Percentiles rank a stretch among this genome's conserved stretches.
Conservation (phyloP, 2,329 filamentous ascomycete genomes). For the Aspergillus sp. region DNA sequence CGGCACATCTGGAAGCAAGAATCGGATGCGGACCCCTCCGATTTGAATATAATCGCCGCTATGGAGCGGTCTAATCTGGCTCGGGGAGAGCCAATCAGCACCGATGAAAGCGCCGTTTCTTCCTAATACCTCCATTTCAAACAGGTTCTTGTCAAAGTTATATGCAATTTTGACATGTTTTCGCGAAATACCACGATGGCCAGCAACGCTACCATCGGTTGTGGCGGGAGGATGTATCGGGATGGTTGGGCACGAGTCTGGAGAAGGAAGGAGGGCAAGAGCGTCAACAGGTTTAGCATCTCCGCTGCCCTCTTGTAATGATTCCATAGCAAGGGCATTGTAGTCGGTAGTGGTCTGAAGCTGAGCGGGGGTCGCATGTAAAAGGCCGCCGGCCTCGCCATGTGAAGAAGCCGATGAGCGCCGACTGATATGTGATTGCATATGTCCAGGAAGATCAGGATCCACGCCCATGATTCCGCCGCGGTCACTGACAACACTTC, state of each 20-base stretch:
- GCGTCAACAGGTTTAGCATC: conserved; percentile 48
- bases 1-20: conserved; percentile 55
- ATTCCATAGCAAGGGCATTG: conserved; percentile 48
- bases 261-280: conserved; percentile 50
- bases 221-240: conserved; percentile 59
- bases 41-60: conserved; percentile 62
- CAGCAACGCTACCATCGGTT: conserved; percentile 45
- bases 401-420: conserved; percentile 55
- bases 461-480: conserved; percentile 56
- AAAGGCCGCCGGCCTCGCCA: conserved; percentile 33
- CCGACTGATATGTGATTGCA: conserved; percentile 40
- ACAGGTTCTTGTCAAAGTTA: conserved; percentile 56
- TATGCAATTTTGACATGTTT: conserved; percentile 63
- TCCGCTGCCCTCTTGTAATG: conserved; percentile 35
- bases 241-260: conserved; percentile 56
- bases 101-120: conserved; percentile 59
- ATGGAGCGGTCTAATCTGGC: conserved; percentile 50
- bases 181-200: conserved; percentile 61
- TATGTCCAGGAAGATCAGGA: conserved; percentile 42
- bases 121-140: conserved; percentile 60
- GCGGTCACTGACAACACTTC: conserved; percentile 55
- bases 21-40: conserved; percentile 57
- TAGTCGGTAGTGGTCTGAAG: conserved; percentile 44
- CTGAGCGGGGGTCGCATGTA: conserved; percentile 40
- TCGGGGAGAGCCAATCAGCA: conserved; percentile 49